Evolutionary conservation across 1,284 basidiomycete genomes (phyloP).

Genomic region (Nidula niveotomentosa): DNA sequence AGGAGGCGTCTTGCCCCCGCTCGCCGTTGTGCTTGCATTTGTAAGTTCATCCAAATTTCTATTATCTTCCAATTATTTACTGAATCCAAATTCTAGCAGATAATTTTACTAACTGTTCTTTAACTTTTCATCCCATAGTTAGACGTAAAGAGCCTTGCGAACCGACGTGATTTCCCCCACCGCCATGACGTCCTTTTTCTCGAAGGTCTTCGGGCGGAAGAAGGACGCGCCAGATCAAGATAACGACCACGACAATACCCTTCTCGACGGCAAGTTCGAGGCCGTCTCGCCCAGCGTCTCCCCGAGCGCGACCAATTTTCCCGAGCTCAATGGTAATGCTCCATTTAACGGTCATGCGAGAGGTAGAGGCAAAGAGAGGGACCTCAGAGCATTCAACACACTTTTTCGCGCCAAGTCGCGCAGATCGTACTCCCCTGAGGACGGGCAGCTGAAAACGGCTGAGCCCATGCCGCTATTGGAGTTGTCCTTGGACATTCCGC

Average conservation of each 20-base stretch:
- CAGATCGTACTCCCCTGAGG: constrained; percentile 24
- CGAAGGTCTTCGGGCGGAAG: constrained; percentile 75
- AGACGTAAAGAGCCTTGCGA: too few relatives aligned
- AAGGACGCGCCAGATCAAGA: constrained; percentile 53
- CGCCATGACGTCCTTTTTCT: constrained; percentile 70
- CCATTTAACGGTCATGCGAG: constrained; percentile 14
- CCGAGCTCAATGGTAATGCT: constrained; percentile 17
- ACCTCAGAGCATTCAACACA: constrained; percentile 28
- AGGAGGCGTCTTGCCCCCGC: too few relatives aligned
- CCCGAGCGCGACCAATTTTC: constrained; percentile 44
- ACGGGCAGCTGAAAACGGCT: constrained; percentile 16
- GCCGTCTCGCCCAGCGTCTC: constrained; percentile 56
- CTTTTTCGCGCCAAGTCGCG: constrained; percentile 51
- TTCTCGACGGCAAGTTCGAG: constrained; percentile 75
- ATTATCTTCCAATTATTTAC: too few relatives aligned
- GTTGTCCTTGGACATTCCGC: constrained; percentile 21
- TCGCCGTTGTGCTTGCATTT: too few relatives aligned
- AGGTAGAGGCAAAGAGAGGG: constrained; percentile 35
- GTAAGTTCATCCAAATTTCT: too few relatives aligned
- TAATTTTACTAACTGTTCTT: too few relatives aligned
- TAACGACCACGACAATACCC: constrained; percentile 37
- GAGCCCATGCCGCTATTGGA: constrained; percentile 38
- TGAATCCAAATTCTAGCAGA: too few relatives aligned
- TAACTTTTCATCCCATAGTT: too few relatives aligned
- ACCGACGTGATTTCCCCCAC: too few relatives aligned